Base-by-base conservation (phyloP, 441 rosid species). In the Brassica hybrid region DNA sequence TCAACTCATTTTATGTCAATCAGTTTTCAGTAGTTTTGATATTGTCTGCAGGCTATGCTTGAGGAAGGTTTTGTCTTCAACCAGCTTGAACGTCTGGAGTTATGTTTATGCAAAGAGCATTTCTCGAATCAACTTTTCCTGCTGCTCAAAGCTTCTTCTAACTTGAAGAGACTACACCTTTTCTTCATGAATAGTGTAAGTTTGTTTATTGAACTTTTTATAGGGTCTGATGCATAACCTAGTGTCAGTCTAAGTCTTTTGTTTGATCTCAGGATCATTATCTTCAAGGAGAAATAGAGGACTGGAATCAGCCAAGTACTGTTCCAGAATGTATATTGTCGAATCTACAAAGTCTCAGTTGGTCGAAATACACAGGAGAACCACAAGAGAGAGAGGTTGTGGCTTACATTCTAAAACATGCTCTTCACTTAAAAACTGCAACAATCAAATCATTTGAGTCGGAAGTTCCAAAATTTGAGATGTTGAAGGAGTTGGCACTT, bases 251-350 rank as follows among this genome's bases (percentile, higher is more conserved):
- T 64, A 34, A 38, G 2, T 52, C 2, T 1, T 0, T 0, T 4
- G 0, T 1, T 45, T 45, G 52, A 45, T 45, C 5, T 45, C 52
- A 45, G 52, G 14, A 4, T 45, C 52, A 12, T 45, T 3, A 45
- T 59, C 9, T 1, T 34, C 9, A 34, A 6, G 16, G 5, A 59
- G 12, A 14, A 11, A 1, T 27, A 23, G 25, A 1, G 0, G 0
- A 48, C 13, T 68, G 62, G 79, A 45, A 18, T 18, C 13, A 30
- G 32, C 73, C 62, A 60, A 68, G n/a, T 32, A 67, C 25, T 75
- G 68, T 60, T 30, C 79, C 79, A 30, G 50, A 67, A 66, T 74
- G 78, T 43, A 0, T 74, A 7, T 66, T 58, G 59, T 66, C 3
- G 59, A 41, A 36, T 25, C 72, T 74, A 16, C 72, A 58, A 57